phyloP scores from a whole-genome alignment of 805 yeast genomes.

The Kodamaea kaohsiungensis region DNA sequence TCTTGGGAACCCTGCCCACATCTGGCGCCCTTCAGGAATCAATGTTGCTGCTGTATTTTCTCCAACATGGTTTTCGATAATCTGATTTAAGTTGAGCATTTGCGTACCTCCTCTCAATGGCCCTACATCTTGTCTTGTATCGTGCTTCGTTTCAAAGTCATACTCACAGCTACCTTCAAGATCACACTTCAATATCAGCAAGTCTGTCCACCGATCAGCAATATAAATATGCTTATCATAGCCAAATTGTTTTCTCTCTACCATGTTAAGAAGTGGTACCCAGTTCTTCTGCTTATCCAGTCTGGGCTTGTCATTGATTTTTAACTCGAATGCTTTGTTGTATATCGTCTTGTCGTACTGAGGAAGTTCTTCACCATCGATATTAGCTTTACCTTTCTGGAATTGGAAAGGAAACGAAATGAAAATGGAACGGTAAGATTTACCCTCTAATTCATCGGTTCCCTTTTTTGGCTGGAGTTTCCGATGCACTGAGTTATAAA shows the following conservation, averaged over 20 bases:
- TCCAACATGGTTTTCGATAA: neutral
- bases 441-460: constrained; percentile 1
- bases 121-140: constrained; percentile 20
- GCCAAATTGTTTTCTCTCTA: constrained; percentile 20
- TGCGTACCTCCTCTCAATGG: constrained; percentile 41
- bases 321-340: constrained; percentile 22
- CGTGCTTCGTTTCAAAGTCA: constrained; percentile 16
- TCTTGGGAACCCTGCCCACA: constrained; percentile 43
- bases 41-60: neutral
- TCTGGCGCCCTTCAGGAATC: constrained; percentile 31
- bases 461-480: constrained; percentile 9
- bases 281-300: constrained; percentile 35
- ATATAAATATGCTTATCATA: constrained; percentile 31
- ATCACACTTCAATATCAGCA: constrained; percentile 30
- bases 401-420: constrained; percentile 34
- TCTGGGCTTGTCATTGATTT: constrained; percentile 10
- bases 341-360: constrained; percentile 17
- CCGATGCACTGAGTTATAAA: constrained; percentile 40
- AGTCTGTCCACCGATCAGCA: constrained; percentile 34
- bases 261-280: constrained; percentile 38
- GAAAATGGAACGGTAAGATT: constrained; percentile 29
- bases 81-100: constrained; percentile 23
- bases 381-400: constrained; percentile 29
- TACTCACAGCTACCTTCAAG: constrained; percentile 17
- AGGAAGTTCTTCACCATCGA: constrained; percentile 21